Base-by-base conservation (phyloP, 2,329 filamentous ascomycete species). In the Xylariaceae sp. region DNA sequence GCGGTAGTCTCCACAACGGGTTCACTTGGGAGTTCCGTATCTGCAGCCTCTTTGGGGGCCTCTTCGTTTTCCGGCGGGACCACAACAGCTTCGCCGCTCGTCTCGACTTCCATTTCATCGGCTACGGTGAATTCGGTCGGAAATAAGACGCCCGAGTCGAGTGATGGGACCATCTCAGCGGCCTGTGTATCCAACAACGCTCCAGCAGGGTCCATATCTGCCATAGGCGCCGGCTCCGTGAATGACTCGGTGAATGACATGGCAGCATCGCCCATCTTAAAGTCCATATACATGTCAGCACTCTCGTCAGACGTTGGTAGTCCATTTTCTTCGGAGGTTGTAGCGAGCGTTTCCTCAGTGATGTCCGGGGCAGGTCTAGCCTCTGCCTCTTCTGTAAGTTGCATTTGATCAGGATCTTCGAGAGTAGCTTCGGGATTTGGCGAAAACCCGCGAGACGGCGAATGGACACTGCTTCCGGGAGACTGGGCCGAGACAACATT, bases 401-500 rank as follows among this genome's bases (percentile, higher is more conserved):
- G n/a, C 41, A 50, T 47, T 54, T 44, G 57, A 15, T 55, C 56
- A 2, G 11, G 5, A 44, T 13, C 39, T 17, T 53, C 56, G 5
- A 35, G 39, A 53, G 37, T 2, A 44, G 54, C 15, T 37, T 47
- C 30, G 30, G 51, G 53, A 1, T 57, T 51, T 13, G 48, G 48
- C 6, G 23, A 39, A 30, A 17, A 53, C 2, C 4, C 61, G 44
- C 49, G 51, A 11, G 54, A 45, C 47, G 51, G 8, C 10, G 58
- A 51, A 51, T 58, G 15, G 23, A 45, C 15, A 15, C 18, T 37
- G 6, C 23, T 48, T 23, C 37, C 35, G n/a, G 61, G 61, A 17
- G 63, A 65, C 15, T 61, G 63, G 4, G 59, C 63, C 9, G 55
- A 63, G n/a, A 61, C 13, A 17, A 65, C 63, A 30, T 63, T 56